Base-by-base conservation (phyloP, 208 protist species). In the Crithidia acanthocephali region DNA sequence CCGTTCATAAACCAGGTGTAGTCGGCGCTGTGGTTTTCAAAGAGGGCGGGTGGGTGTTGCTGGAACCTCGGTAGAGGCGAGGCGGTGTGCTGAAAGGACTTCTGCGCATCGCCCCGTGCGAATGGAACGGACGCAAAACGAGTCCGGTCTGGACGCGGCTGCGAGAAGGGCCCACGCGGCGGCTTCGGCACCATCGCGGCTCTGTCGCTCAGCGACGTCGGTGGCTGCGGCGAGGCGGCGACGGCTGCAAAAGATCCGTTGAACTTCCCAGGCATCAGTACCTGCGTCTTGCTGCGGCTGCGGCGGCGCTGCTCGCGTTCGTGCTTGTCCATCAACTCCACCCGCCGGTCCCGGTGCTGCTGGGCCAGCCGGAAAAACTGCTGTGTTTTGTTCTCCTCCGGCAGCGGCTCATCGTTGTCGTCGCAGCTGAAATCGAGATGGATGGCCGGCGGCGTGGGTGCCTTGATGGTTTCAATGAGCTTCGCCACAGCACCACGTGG, bases 311-410 rank as follows among this genome's bases (percentile, higher is more conserved):
- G 33, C 35, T 59, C 33, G 22, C 37, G 16, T 22, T 59, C 40
- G n/a, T 28, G 33, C 37, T 25, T 7, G 10, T 51, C 53, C 23
- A 58, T 45, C 40, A 42, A 28, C 42, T 53, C 52, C 40, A 62
- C 23, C 13, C 53, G 64, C 8, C 40, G 40, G 5, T 37, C 18
- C 11, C 56, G 53, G 30, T 47, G 64, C 53, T 61, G 51, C 37
- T 37, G 52, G 10, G 64, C 64, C 23, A 70, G 52, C 8, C 64
- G 64, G 28, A 70, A 70, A 33, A 70, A 70, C 64, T 61, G 37
- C 53, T 61, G 18, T 1, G 52, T 70, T 15, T 53, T 70, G 37
- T 33, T 60, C n/a, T 70, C 53, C 8, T 27, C 18, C n/a, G 37
- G 64, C 10, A 45, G 42, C 56, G 22, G 42, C 25, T 72, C 56